A percentile compares a stretch with the other conserved stretches of the same genome.
Conservation (phyloP, 2,329 filamentous ascomycete species). For the Penicillium thymicola region DNA sequence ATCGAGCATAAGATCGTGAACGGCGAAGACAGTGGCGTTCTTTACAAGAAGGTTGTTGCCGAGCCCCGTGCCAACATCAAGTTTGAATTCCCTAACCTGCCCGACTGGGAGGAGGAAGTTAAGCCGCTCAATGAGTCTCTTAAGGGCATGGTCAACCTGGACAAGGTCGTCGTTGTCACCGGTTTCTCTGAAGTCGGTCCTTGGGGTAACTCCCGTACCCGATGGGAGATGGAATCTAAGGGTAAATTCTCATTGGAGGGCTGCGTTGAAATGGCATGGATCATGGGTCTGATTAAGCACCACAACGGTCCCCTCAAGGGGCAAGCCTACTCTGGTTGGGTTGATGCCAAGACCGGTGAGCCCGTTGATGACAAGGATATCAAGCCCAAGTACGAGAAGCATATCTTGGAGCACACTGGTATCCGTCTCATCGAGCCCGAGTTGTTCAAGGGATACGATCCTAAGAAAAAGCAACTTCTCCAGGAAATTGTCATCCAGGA, state of each 20-base stretch:
- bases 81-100: constrained; percentile 87
- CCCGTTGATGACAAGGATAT: constrained; percentile 98
- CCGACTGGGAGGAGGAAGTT: constrained; percentile 88
- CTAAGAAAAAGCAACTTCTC: constrained; percentile 96
- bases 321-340: constrained; percentile 92
- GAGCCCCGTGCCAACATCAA: constrained; percentile 97
- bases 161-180: constrained; percentile 96
- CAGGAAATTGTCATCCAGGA: constrained; percentile 98
- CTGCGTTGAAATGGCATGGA: constrained; percentile 99
- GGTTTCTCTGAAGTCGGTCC: constrained; percentile 81
- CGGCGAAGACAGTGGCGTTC: constrained; percentile 82
- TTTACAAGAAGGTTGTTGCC: constrained; percentile 92
- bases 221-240: constrained; percentile 99
- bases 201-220: constrained; percentile 96
- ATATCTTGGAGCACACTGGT: constrained; percentile 92
- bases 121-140: constrained; percentile 83
- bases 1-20: constrained; percentile 98
- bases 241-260: constrained; percentile 97
- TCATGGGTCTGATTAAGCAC: constrained; percentile 99
- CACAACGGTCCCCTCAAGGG: constrained; percentile 96
- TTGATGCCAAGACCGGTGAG: constrained; percentile 89
- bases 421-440: constrained; percentile 98
- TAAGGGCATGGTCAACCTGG: constrained; percentile 97
- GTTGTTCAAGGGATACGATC: constrained; percentile 94
- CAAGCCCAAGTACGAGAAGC: constrained; percentile 95